Conservation (phyloP, 75 land plant genomes). For the Cryptomeria japonica region DNA sequence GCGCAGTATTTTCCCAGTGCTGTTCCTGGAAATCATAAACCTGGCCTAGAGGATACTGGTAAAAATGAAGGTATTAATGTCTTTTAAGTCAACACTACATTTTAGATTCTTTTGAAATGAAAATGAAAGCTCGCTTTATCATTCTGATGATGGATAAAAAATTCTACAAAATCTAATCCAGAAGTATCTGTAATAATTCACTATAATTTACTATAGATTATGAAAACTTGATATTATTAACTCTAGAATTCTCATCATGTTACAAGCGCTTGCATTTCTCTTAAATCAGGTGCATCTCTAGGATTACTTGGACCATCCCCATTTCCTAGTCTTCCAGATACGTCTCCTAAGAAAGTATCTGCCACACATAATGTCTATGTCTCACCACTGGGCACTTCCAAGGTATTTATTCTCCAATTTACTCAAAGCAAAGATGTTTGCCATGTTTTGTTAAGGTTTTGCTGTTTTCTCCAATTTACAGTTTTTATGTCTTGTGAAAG, state of each 20-base stretch:
- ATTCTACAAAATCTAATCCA: too few species aligned
- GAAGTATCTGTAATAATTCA: too few species aligned
- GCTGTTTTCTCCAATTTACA: neutral
- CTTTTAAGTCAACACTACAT: neutral
- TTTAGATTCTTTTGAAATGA: neutral
- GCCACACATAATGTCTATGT: constrained; percentile 91
- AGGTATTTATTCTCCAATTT: constrained; percentile 59
- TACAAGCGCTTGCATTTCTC: neutral
- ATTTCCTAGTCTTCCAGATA: constrained; percentile 86
- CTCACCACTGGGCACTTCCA: constrained; percentile 83
- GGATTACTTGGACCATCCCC: constrained; percentile 69
- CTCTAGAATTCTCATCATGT: neutral
- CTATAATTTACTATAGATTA: too few species aligned
- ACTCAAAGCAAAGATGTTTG: neutral
- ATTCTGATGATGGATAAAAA: too few species aligned
- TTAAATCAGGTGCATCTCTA: constrained; percentile 54
- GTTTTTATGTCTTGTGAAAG: too few species aligned
- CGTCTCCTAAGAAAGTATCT: constrained; percentile 98
- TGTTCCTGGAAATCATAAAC: constrained; percentile 22
- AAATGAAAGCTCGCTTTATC: too few species aligned
- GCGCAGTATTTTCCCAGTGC: constrained; percentile 54
- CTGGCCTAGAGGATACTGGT: constrained; percentile 31
- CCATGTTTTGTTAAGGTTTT: neutral
- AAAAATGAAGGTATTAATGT: constrained; percentile 41
- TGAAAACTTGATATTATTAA: too few species aligned